Base-by-base conservation (phyloP, 345 rosid genomes). In the Arabis hirsuta region DNA sequence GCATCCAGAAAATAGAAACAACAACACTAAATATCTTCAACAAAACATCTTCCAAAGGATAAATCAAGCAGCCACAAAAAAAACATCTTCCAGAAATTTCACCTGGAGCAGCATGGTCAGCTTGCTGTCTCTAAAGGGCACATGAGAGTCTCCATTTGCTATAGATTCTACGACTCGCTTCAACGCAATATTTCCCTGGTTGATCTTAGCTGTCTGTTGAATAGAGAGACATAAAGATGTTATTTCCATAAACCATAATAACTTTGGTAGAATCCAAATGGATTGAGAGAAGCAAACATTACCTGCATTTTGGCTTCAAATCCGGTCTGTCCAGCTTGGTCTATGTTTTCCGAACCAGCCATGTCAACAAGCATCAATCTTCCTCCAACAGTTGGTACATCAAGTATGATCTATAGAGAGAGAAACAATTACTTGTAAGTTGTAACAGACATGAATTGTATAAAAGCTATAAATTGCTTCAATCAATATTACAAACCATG, bases 251-350 rank as follows among this genome's bases (percentile, higher is more conserved):
- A 36, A 48, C 16, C 29, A 32, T 5, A 50, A n/a, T 4, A 43
- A n/a, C 29, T 39, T 32, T 13, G 26, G 0, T 59, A 50, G 55
- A 52, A 31, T 16, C 16, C 44, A 72, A 58, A 48, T 11, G 39
- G 36, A 44, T 0, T 3, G n/a, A 47, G 29, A 51, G 55, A 34
- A 4, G 31, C 20, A 10, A 13, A 53, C 27, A 59, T 69, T 78
- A 91, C 99, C 89, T 95, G 99, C 97, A 95, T 87, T 81, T 95
- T 95, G 22, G 99, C 97, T 79, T 95, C 99, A 78, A 86, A 87
- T 51, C 93, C 95, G 42, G 62, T 79, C 74, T 95, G 99, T 2
- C 99, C 99, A 27, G 99, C 99, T 80, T 89, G 97, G 68, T 95
- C 99, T 32, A 95, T 91, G 73, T 95, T 95, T 56, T 95, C 99